Evolutionary conservation across 345 rosid species (phyloP), one percentile per base, ranked within the genome.

Genomic region (Camelina neglecta): DNA sequence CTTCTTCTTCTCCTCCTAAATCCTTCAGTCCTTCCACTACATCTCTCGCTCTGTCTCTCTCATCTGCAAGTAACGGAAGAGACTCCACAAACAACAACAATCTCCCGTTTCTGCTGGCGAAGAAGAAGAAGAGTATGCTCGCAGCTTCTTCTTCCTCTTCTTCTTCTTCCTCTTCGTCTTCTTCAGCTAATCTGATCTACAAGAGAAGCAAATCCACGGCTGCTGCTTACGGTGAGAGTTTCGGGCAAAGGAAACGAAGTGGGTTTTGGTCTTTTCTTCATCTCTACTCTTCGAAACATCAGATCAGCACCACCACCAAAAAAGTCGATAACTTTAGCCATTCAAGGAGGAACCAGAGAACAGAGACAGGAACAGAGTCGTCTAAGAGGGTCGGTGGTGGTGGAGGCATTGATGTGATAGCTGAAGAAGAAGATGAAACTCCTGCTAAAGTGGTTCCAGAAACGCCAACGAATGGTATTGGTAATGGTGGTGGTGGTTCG

Each of bases 221-320:
- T 13, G 64, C 77, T 67, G 57, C 57, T 51, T 74, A 73, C 15
- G 84, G 81, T 4, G 86, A 84, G 24, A 85, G 83, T 47, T 72
- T 72, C 0, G 53, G 11, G 26, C 81, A 66, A 4, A 86, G 89
- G 65, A 92, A 85, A 77, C 83, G 90, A 84, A 74, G 82, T 45
- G 91, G 98, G 75, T 88, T 96, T 74, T 96, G 99, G 99, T 91
- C 99, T 0, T 93, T 93, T 75, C 85, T 96, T 29, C 81, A 85
- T 72, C 90, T 88, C 23, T 84, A 72, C 81, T 72, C 77, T 72
- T 78, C 81, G 8, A 78, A 78, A 66, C 72, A 72, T 2, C 77
- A 66, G 33, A 65, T 71, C 41, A 23, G 50, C 59, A 73, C 7
- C 56, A 16, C 38, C 4, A 45, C 70, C 18, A 79, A 79, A 8